Evolutionary conservation across 2,329 filamentous ascomycete species (phyloP).

Genomic region (Epichloe bromicola): DNA sequence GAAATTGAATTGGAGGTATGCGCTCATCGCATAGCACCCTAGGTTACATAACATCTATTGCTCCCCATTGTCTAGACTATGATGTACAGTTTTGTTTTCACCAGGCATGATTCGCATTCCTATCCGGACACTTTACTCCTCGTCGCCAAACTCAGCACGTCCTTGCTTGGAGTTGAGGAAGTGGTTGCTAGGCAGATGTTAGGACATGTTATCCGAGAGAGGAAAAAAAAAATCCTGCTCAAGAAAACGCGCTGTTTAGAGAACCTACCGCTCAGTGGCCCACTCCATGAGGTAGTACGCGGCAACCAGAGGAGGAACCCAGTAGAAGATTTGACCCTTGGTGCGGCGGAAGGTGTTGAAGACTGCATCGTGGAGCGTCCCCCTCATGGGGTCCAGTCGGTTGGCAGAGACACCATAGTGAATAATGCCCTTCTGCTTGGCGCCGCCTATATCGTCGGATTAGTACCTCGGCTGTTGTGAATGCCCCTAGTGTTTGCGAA

Average conservation of each 20-base stretch:
- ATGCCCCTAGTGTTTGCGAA: background rate
- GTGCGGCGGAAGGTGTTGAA: conserved; percentile 93
- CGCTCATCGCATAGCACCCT: background rate
- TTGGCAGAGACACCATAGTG: conserved; percentile 72
- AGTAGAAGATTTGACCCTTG: conserved; percentile 77
- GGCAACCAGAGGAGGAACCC: conserved; percentile 62
- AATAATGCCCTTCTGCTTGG: conserved; percentile 51
- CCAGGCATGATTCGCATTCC: conserved; percentile 7
- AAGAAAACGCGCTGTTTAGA: too few relatives aligned
- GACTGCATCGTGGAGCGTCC: conserved; percentile 64
- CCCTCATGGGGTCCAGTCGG: conserved; percentile 77
- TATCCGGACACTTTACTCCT: conserved; percentile 26
- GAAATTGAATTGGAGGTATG: conserved; percentile 9
- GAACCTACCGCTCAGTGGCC: conserved; percentile 74
- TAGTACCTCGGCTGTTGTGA: background rate
- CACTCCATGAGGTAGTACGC: conserved; percentile 81
- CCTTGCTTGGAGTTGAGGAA: conserved; percentile 72
- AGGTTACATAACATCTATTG: conserved; percentile 23
- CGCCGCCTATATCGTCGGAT: conserved; percentile 29
- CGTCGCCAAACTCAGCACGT: conserved; percentile 38
- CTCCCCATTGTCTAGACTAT: conserved; percentile 25
- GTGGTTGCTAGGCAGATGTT: conserved; percentile 46
- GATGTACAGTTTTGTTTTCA: conserved; percentile 22
- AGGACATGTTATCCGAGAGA: background rate
- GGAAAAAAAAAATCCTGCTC: background rate